Conservation (phyloP, 345 rosid genomes). For the Nasturtium officinale region DNA sequence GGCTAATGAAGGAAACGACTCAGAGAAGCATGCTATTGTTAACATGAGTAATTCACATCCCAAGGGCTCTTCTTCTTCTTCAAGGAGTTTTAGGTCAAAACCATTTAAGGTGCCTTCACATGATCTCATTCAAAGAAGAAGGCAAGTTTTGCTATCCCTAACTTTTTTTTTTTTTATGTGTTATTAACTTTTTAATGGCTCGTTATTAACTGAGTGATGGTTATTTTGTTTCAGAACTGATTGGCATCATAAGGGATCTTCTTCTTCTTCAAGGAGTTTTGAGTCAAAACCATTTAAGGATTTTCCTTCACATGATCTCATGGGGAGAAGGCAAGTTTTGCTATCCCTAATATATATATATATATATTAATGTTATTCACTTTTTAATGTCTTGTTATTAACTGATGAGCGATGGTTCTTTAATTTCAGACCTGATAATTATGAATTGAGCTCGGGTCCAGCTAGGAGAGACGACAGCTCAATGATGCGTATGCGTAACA, state of each 20-base stretch:
- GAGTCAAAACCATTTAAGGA: too few species aligned
- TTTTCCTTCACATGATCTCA: too few species aligned
- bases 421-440: slow-evolving; percentile 40
- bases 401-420: too few species aligned
- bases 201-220: slow-evolving; percentile 4
- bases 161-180: background rate
- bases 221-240: slow-evolving; percentile 48
- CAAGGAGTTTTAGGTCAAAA: slow-evolving; percentile 14
- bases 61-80: slow-evolving; percentile 35
- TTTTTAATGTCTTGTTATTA: too few species aligned
- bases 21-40: slow-evolving; percentile 40
- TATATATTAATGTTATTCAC: too few species aligned
- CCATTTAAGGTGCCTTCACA: slow-evolving; percentile 37
- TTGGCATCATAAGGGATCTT: too few species aligned
- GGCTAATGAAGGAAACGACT: slow-evolving; percentile 40
- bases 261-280: too few species aligned
- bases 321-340: too few species aligned
- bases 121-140: slow-evolving; percentile 41
- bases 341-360: too few species aligned
- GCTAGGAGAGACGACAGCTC: slow-evolving; percentile 47
- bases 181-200: too few species aligned
- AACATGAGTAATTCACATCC: slow-evolving; percentile 27
- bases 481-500: slow-evolving; percentile 31
- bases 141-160: slow-evolving; percentile 41
- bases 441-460: slow-evolving; percentile 32